Evolutionary conservation across 352 stramenopile genomes (phyloP).

Genomic region (Plasmopara viticola): DNA sequence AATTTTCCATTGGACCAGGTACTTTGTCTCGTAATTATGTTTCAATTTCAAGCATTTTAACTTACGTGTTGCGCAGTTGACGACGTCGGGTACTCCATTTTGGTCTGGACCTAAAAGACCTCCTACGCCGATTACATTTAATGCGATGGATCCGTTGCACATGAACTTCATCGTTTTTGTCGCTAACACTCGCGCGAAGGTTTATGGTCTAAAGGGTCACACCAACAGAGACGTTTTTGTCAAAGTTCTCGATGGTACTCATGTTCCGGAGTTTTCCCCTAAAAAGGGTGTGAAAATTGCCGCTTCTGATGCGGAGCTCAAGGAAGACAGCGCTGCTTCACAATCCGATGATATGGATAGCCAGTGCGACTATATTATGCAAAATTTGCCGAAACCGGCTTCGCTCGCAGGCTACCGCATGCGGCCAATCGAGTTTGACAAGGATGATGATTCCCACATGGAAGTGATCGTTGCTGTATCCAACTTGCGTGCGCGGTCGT

Average conservation of each 20-base stretch:
- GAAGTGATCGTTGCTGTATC: constrained; percentile 95
- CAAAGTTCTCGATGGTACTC: constrained; percentile 73
- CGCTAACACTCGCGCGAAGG: constrained; percentile 91
- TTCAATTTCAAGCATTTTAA: neutral
- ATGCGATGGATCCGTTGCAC: constrained; percentile 87
- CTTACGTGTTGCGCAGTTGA: constrained; percentile 55
- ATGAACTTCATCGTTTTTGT: constrained; percentile 95
- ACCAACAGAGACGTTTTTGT: constrained; percentile 57
- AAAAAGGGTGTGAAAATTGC: constrained; percentile 97
- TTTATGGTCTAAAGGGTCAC: constrained; percentile 89
- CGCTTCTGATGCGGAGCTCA: constrained; percentile 95
- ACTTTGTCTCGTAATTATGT: neutral
- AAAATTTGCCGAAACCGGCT: constrained; percentile 73
- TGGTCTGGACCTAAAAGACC: constrained; percentile 97
- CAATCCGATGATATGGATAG: constrained; percentile 65
- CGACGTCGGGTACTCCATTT: constrained; percentile 94
- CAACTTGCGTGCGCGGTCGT: constrained; percentile 96
- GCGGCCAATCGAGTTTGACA: constrained; percentile 96
- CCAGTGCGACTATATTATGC: constrained; percentile 69
- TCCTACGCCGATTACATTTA: constrained; percentile 92
- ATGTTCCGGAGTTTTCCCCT: constrained; percentile 92
- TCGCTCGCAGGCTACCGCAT: constrained; percentile 89
- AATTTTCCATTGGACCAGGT: constrained; percentile 98
- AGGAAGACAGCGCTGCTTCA: constrained; percentile 51
- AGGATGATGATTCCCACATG: constrained; percentile 98